A percentile compares a stretch with the other conserved stretches of the same genome.
Conservation (phyloP, 2,329 filamentous ascomycete species). For the Cladophialophora immunda region DNA sequence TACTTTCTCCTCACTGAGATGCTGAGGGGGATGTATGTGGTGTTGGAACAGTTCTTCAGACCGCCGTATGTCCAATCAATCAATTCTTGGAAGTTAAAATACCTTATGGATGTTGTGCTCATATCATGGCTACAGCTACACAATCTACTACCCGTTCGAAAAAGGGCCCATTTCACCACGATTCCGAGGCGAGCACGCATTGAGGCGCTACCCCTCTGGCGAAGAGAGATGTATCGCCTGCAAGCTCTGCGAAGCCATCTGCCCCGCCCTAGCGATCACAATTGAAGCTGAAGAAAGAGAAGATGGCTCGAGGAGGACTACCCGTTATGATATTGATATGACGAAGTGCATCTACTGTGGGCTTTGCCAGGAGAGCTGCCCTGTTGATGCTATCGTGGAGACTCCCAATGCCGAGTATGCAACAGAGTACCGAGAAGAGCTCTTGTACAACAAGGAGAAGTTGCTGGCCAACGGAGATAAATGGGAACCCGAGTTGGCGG, state of each 20-base stretch:
- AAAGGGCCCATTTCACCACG: conserved; percentile 98
- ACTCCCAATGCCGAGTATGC: conserved; percentile 78
- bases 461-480: conserved; percentile 88
- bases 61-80: conserved; percentile 77
- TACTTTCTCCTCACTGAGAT: conserved; percentile 97
- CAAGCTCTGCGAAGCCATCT: conserved; percentile 99
- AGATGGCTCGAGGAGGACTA: conserved; percentile 93
- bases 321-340: conserved; percentile 99
- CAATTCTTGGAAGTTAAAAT: not conserved
- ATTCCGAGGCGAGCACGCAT: conserved; percentile 97
- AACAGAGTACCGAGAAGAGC: conserved; percentile 84
- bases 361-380: conserved; percentile 98
- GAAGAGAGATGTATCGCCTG: conserved; percentile 99
- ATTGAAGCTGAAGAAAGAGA: conserved; percentile 98
- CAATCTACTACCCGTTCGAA: conserved; percentile 98
- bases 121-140: conserved; percentile 71
- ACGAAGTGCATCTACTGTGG: conserved; percentile 99
- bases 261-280: conserved; percentile 97
- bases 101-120: conserved; percentile 1
- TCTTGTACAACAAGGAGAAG: conserved; percentile 98
- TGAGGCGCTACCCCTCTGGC: conserved; percentile 94
- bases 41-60: conserved; percentile 97
- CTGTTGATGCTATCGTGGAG: conserved; percentile 92
- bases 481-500: conserved; percentile 97
- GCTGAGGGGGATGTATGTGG: conserved; percentile 96